Percentiles rank a stretch among this genome's conserved stretches.
Conservation (phyloP, 371 early-diverging fungal species). For the Massospora cicadina region DNA sequence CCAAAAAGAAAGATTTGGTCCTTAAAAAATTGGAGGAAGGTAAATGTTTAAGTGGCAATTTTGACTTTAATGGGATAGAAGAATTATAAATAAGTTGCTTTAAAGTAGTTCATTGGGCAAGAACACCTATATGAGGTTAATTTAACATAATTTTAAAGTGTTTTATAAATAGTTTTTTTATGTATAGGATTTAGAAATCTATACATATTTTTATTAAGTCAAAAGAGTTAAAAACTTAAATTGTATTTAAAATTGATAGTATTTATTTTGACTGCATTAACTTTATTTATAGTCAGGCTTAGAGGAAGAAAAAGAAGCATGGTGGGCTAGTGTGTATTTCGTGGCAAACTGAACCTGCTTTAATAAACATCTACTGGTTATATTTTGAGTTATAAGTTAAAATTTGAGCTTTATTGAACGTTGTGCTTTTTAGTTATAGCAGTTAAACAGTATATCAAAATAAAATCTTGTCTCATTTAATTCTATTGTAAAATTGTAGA, state of each 20-base stretch:
- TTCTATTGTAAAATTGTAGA: too few species aligned
- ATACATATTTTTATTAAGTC: background rate
- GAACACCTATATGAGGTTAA: background rate
- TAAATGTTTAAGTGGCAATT: too few species aligned
- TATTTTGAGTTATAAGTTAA: too few species aligned
- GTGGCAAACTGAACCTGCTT: too few species aligned
- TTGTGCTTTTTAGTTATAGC: too few species aligned
- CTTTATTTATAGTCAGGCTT: conserved; percentile 42
- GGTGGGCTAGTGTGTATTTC: too few species aligned
- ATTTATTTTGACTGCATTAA: background rate
- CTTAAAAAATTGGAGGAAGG: conserved; percentile 70
- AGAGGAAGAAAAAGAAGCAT: conserved; percentile 82
- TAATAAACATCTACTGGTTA: too few species aligned
- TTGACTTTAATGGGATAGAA: too few species aligned
- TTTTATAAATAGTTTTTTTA: background rate
- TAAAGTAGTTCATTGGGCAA: conserved; percentile 6
- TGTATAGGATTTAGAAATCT: background rate
- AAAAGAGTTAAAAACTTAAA: background rate
- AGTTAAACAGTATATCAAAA: too few species aligned
- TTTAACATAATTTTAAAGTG: background rate
- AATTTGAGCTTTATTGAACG: too few species aligned
- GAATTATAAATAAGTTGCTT: conserved; percentile 20
- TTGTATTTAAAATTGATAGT: background rate
- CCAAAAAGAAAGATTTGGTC: conserved; percentile 33
- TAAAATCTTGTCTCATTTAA: too few species aligned